phyloP scores from a whole-genome alignment of 495 filamentous ascomycete genomes.

The Trichoderma asperelloides region DNA sequence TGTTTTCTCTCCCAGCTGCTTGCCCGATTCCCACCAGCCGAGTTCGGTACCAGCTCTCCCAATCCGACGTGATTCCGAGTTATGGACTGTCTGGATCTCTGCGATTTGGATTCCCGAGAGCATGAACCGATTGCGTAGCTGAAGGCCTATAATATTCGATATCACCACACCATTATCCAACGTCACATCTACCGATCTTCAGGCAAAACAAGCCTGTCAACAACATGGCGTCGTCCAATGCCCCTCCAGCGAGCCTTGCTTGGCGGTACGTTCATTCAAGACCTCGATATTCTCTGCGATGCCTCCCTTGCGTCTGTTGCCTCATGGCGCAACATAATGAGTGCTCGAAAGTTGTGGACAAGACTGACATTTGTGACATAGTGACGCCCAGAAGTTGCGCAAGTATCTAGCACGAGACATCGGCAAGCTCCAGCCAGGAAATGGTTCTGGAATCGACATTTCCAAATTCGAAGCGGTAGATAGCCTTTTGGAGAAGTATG shows the following conservation, averaged over 20 bases:
- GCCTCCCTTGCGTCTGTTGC: background rate
- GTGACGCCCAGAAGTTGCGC: constrained; percentile 24
- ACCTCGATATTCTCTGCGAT: background rate
- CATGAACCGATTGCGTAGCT: background rate
- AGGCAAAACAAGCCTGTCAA: background rate
- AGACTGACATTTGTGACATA: constrained; percentile 10
- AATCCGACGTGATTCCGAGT: background rate
- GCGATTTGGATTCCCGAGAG: constrained; percentile 5
- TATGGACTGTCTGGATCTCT: constrained; percentile 7
- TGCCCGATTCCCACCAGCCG: constrained; percentile 1
- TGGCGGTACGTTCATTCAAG: background rate
- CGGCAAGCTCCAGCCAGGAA: constrained; percentile 18
- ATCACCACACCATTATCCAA: background rate
- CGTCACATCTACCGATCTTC: background rate
- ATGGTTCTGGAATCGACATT: constrained; percentile 17
- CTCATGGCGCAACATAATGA: background rate
- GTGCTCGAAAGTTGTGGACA: background rate
- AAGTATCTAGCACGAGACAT: constrained; percentile 19
- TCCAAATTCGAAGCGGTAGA: constrained; percentile 24
- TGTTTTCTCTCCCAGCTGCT: constrained; percentile 5
- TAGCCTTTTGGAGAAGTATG: constrained; percentile 23
- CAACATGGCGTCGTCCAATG: constrained; percentile 2
- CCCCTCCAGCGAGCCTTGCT: background rate
- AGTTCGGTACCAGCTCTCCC: constrained; percentile 5
- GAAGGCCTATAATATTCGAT: background rate